Percentiles rank a stretch among this genome's conserved stretches.
Evolutionary conservation across 2,329 filamentous ascomycete genomes (phyloP).

Genomic region (Exophiala xenobiotica): DNA sequence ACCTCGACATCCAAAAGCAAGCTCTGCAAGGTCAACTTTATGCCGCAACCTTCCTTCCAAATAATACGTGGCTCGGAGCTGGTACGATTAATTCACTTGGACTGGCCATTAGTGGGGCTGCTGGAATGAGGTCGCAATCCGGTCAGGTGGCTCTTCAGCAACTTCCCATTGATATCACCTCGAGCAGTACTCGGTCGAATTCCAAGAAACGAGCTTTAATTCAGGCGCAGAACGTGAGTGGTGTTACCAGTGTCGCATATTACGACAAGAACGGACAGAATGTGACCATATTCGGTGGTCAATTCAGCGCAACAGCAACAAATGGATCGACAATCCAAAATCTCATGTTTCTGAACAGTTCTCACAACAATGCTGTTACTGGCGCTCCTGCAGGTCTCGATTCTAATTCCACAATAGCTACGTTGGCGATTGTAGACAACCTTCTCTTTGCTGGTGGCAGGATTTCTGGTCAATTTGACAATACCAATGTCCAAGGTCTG

Average conservation of each 20-base stretch:
- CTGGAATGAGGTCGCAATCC: conserved; percentile 53
- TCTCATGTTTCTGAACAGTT: conserved; percentile 76
- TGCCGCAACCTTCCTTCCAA: conserved; percentile 64
- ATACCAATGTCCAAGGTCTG: conserved; percentile 66
- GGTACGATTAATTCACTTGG: conserved; percentile 78
- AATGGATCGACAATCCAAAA: conserved; percentile 75
- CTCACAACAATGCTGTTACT: conserved; percentile 63
- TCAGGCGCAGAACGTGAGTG: conserved; percentile 38
- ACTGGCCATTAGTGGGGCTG: conserved; percentile 71
- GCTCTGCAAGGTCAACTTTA: conserved; percentile 71
- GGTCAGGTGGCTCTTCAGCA: conserved; percentile 39
- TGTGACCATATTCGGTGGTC: conserved; percentile 82
- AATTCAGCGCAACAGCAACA: conserved; percentile 70
- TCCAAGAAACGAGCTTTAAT: conserved; percentile 32
- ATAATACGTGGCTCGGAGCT: conserved; percentile 66
- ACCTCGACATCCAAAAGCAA: conserved; percentile 62
- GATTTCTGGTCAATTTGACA: conserved; percentile 68
- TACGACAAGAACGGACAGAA: conserved; percentile 70
- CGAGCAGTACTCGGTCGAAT: conserved; percentile 28
- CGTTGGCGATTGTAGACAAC: conserved; percentile 66
- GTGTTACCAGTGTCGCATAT: conserved; percentile 73
- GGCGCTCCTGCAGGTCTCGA: conserved; percentile 69
- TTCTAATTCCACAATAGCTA: conserved; percentile 70
- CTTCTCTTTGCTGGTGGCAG: conserved; percentile 80
- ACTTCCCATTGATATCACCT: conserved; percentile 51